Evolutionary conservation across 148 eudicot species (phyloP), one percentile per base, ranked within the genome.

Genomic region (Amaranthus cruentus): DNA sequence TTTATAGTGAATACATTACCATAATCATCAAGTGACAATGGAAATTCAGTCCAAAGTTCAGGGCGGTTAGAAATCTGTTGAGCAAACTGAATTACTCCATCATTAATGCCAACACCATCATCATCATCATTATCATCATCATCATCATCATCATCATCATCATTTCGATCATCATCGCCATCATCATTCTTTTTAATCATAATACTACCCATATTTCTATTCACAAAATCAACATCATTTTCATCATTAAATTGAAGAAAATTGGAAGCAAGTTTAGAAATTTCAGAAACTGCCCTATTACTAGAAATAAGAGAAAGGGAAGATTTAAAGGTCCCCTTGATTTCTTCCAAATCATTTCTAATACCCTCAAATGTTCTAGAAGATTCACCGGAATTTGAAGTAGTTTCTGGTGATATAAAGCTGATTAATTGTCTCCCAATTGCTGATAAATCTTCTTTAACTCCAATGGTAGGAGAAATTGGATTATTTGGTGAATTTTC

Each of bases 1-100:
- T 7, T 14, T 12, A 7, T 5, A 64, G 18, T 11, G 50, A 46
- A 13, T 44, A 48, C 70, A 68, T 60, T 81, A 88, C 91, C 91
- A 73, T 76, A 71, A 64, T 77, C 50, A 53, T 79, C 69, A 59
- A 87, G 66, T 48, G 83, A 21, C 10, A 89, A 66, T 10, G 93
- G 93, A 62, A 89, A 89, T 79, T 89, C 93, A 65, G 74, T 87
- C 93, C 93, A 89, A 52, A 81, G 79, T 77, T 87, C 85, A 10
- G 84, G 73, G 18, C 90, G 75, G 48, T 48, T 7, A 28, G 85
- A 80, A 63, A 87, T 75, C 78, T 75, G 77, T 6, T 55, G 8
- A 53, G 85, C 93, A 76, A 89, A 89, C 42, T 83, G 82, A 70
- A 87, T 72, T 28, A 89, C 84, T 79, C 84, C 88, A 57, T 85